Evolutionary conservation across 2,329 filamentous ascomycete genomes (phyloP).

Genomic region (Dothistroma septosporum): DNA sequence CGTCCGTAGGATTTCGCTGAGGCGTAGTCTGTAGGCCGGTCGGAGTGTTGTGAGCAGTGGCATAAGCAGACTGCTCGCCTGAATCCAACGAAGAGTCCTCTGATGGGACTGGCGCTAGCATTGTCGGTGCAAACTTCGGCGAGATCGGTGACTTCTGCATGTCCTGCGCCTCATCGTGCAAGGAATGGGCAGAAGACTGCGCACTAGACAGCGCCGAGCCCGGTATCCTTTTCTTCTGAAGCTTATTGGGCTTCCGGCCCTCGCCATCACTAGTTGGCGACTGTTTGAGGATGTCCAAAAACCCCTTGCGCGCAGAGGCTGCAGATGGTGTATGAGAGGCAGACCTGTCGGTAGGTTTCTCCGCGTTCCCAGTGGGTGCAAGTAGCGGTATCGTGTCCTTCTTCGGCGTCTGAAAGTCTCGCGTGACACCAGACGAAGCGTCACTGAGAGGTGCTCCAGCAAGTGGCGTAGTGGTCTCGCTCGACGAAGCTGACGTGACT

Average conservation of each 20-base stretch:
- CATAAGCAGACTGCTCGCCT: conserved; percentile 41
- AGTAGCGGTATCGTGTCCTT: conserved; percentile 38
- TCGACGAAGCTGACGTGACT: conserved; percentile 39
- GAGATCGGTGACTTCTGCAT: conserved; percentile 28
- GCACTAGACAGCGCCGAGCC: conserved; percentile 78
- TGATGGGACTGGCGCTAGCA: background rate
- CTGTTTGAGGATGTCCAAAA: conserved; percentile 67
- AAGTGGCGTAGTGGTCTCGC: conserved; percentile 36
- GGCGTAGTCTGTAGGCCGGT: conserved; percentile 69
- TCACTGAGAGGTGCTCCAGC: conserved; percentile 28
- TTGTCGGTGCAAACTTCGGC: conserved; percentile 10
- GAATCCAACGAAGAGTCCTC: conserved; percentile 7
- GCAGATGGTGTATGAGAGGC: conserved; percentile 29
- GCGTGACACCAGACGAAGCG: conserved; percentile 25
- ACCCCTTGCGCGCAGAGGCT: conserved; percentile 25
- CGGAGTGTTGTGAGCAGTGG: conserved; percentile 30
- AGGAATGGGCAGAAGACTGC: conserved; percentile 79
- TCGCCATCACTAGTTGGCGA: conserved; percentile 55
- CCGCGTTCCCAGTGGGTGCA: conserved; percentile 25
- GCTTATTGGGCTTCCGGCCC: conserved; percentile 73
- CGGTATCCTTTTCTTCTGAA: conserved; percentile 81
- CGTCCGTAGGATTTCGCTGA: conserved; percentile 63
- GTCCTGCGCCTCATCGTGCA: conserved; percentile 32
- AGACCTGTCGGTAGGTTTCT: conserved; percentile 27
- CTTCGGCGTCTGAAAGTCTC: conserved; percentile 32